phyloP scores from a whole-genome alignment of 169 alveolate species.

The Plasmodium malariae region DNA sequence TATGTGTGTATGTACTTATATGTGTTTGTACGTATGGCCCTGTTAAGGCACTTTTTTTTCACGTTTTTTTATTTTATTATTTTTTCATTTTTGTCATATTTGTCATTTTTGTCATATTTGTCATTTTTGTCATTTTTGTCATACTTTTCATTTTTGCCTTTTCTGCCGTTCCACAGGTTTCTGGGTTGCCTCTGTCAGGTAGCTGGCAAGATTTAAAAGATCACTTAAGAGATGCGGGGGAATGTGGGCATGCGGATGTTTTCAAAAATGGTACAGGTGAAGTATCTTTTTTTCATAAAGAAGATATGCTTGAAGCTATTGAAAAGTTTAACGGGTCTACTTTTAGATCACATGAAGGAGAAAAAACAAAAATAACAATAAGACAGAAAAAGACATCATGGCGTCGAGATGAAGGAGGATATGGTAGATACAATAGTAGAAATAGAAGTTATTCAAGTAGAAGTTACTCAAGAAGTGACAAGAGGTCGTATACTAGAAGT shows the following conservation, averaged over 20 bases:
- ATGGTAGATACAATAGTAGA: slow-evolving; percentile 72
- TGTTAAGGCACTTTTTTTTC: background rate
- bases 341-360: slow-evolving; percentile 90
- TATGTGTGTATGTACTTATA: no score
- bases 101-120: no score
- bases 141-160: no score
- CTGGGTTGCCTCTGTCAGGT: slow-evolving; percentile 87
- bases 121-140: no score
- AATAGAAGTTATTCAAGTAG: slow-evolving; percentile 73
- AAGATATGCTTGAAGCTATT: slow-evolving; percentile 91
- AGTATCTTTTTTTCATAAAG: slow-evolving; percentile 87
- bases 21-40: background rate
- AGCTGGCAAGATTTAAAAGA: slow-evolving; percentile 93
- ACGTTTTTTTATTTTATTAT: background rate
- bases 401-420: slow-evolving; percentile 73
- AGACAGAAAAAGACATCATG: slow-evolving; percentile 82
- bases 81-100: no score
- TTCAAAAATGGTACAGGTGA: slow-evolving; percentile 92
- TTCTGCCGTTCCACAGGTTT: slow-evolving; percentile 72
- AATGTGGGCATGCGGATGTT: slow-evolving; percentile 92
- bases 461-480: slow-evolving; percentile 72
- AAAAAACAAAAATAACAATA: slow-evolving; percentile 86
- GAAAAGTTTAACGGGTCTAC: slow-evolving; percentile 89
- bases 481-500: slow-evolving; percentile 74
- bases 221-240: slow-evolving; percentile 92